A percentile compares a stretch with the other conserved stretches of the same genome.
phyloP scores from a whole-genome alignment of 2,329 filamentous ascomycete species.

The Trichoderma koningiopsis region DNA sequence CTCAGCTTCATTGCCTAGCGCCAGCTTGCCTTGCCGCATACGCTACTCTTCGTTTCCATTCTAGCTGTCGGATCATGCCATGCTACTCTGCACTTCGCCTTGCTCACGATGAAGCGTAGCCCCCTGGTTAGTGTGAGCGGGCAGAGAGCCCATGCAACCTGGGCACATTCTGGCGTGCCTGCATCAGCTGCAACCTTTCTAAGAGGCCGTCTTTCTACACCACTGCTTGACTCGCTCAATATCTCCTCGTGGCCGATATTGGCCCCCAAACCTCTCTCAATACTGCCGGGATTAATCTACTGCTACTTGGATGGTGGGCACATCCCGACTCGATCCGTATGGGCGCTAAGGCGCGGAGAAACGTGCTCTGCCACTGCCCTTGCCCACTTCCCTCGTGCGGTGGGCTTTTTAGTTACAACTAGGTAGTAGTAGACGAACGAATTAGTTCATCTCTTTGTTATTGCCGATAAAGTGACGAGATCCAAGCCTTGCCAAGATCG shows the following conservation, averaged over 20 bases:
- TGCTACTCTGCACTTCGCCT: neutral
- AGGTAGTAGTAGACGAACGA: neutral
- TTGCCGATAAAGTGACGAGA: neutral
- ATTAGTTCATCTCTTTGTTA: neutral
- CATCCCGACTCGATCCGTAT: neutral
- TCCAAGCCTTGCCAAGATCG: neutral
- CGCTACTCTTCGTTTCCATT: neutral
- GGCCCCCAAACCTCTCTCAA: neutral
- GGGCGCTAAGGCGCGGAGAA: neutral
- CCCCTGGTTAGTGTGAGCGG: neutral
- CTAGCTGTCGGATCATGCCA: neutral
- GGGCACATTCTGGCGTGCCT: neutral
- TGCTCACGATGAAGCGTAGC: neutral
- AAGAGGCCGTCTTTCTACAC: neutral
- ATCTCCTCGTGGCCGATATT: neutral
- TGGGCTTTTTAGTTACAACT: neutral
- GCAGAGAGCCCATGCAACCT: neutral
- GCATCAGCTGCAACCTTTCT: neutral
- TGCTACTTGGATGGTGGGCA: neutral
- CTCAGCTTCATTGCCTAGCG: neutral
- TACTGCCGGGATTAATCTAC: neutral
- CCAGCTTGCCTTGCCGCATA: neutral
- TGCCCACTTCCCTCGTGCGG: neutral
- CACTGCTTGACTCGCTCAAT: neutral
- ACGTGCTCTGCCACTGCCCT: neutral